Conservation (phyloP, 352 stramenopile genomes). For the Globisporangium rhizosaccharum region DNA sequence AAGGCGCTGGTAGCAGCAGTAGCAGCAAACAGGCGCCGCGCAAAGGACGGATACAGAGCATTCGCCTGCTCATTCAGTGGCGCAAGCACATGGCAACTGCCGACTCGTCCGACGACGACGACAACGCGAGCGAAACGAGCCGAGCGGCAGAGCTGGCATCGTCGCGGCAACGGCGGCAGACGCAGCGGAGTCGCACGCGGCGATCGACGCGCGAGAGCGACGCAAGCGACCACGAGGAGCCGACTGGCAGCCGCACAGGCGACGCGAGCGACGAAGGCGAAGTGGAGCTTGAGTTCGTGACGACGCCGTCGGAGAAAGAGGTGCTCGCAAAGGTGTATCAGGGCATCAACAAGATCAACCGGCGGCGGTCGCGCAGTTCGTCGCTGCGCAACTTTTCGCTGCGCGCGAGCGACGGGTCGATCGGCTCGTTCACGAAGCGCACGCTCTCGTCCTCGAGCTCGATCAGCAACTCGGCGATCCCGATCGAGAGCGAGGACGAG, state of each 20-base stretch:
- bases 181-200: slow-evolving; percentile 8
- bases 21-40: slow-evolving; percentile 21
- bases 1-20: slow-evolving; percentile 13
- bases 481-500: slow-evolving; percentile 13
- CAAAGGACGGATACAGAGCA: slow-evolving; percentile 48
- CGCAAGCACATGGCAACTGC: slow-evolving; percentile 28
- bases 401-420: slow-evolving; percentile 26
- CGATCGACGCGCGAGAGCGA: slow-evolving; percentile 13
- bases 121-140: slow-evolving; percentile 1
- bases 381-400: slow-evolving; percentile 50
- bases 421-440: slow-evolving; percentile 30
- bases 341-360: slow-evolving; percentile 71
- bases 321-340: slow-evolving; percentile 64
- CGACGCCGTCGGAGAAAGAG: slow-evolving; percentile 63
- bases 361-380: slow-evolving; percentile 56
- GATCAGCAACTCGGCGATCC: slow-evolving; percentile 31
- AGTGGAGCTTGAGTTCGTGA: slow-evolving; percentile 55
- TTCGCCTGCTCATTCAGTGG: slow-evolving; percentile 75
- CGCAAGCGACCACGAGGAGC: slow-evolving; percentile 18
- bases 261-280: slow-evolving; percentile 19
- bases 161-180: slow-evolving; percentile 13
- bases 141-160: slow-evolving; percentile 6
- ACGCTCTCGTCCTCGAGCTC: slow-evolving; percentile 56
- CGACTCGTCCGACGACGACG: slow-evolving; percentile 12
- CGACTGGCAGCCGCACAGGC: not conserved